Evolutionary conservation across 805 yeast species (phyloP).

Genomic region (Kuraishia capsulata): DNA sequence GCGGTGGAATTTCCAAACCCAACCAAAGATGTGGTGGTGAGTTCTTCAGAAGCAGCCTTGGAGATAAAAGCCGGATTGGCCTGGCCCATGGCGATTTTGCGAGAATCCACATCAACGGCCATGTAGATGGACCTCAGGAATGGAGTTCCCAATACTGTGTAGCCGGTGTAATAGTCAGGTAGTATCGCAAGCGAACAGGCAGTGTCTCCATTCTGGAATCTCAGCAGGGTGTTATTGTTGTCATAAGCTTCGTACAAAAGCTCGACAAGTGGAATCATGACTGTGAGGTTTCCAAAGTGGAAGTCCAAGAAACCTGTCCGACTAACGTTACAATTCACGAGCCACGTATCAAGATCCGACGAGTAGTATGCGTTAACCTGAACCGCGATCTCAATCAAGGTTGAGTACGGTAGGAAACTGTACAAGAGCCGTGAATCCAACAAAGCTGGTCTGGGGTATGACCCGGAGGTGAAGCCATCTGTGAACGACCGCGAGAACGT

Average conservation of each 20-base stretch:
- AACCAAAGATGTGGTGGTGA: not conserved
- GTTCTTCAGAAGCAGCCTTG: not conserved
- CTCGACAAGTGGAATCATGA: conserved; percentile 40
- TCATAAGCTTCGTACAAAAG: conserved; percentile 31
- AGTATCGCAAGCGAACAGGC: conserved; percentile 50
- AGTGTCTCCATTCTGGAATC: conserved; percentile 40
- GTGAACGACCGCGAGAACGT: conserved; percentile 22
- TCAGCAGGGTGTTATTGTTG: conserved; percentile 25
- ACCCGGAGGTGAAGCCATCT: conserved; percentile 27
- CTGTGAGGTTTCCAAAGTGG: conserved; percentile 39
- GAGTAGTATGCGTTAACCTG: conserved; percentile 62
- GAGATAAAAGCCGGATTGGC: conserved; percentile 15
- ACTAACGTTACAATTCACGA: conserved; percentile 50
- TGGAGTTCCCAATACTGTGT: conserved; percentile 47
- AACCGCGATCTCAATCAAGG: conserved; percentile 53
- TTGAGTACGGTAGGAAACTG: conserved; percentile 44
- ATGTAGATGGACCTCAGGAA: conserved; percentile 43
- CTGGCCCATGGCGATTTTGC: conserved; percentile 46
- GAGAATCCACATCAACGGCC: conserved; percentile 56
- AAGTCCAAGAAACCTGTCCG: conserved; percentile 44
- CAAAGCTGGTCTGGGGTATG: conserved; percentile 40
- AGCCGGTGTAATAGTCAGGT: conserved; percentile 41
- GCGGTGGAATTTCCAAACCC: too few species aligned
- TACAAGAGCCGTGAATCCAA: conserved; percentile 46
- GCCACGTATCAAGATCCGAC: conserved; percentile 39